A percentile compares a stretch with the other conserved stretches of the same genome.
phyloP scores from a whole-genome alignment of 331 rosid species.

The Quercus lobata region DNA sequence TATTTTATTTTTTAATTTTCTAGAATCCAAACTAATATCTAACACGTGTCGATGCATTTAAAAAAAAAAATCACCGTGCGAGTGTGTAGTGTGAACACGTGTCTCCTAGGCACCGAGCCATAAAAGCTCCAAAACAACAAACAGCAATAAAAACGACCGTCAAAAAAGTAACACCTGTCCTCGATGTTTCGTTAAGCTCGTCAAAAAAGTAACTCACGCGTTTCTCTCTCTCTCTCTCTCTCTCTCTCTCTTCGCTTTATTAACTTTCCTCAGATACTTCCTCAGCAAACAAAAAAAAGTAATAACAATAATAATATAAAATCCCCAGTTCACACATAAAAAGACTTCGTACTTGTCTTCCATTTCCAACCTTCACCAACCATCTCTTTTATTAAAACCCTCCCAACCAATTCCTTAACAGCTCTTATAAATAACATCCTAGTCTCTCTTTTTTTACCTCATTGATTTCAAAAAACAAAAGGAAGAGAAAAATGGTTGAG shows the following conservation, averaged over 20 bases:
- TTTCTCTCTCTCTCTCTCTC: background rate
- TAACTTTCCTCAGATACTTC: background rate
- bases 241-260: background rate
- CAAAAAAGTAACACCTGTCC: background rate
- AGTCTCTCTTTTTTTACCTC: background rate
- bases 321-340: background rate
- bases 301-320: background rate
- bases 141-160: background rate
- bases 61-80: background rate
- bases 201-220: background rate
- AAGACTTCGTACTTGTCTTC: background rate
- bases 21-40: no score
- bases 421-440: background rate
- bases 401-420: background rate
- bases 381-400: background rate
- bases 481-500: constrained; percentile 31
- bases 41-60: background rate
- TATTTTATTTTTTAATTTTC: no score
- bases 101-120: background rate
- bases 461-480: background rate
- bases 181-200: background rate
- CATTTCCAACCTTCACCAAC: constrained; percentile 1
- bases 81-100: background rate
- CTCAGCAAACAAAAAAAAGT: no score
- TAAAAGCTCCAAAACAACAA: background rate